Evolutionary conservation across 345 rosid genomes (phyloP).

Genomic region (Lepidium sativum): DNA sequence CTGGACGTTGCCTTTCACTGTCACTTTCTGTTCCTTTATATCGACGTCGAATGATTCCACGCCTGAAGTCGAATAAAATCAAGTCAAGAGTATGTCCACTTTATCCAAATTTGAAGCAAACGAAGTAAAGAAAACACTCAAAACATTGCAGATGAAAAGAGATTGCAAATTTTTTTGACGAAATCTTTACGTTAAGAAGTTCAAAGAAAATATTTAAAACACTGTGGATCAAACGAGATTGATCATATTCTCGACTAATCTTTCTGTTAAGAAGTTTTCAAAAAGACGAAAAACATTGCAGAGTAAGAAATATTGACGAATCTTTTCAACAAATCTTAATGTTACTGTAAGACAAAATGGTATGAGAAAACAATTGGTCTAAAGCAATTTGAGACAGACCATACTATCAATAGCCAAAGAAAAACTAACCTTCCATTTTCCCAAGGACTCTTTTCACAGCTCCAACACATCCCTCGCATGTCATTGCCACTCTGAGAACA

Average conservation of each 20-base stretch:
- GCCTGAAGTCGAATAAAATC: slow-evolving; percentile 14
- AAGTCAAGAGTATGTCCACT: not conserved
- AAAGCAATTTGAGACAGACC: not conserved
- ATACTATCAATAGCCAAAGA: not conserved
- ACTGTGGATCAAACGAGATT: too few relatives aligned
- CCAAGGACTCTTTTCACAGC: slow-evolving; percentile 86
- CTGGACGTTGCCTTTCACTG: slow-evolving; percentile 75
- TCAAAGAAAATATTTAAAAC: too few relatives aligned
- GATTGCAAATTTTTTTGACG: not conserved
- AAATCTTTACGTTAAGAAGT: not conserved
- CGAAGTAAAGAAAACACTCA: too few relatives aligned
- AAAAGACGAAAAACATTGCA: not conserved
- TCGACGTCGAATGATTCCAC: slow-evolving; percentile 77
- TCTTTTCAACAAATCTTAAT: not conserved
- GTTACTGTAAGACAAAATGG: not conserved
- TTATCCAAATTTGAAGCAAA: not conserved
- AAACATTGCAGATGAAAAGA: not conserved
- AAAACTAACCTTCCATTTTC: slow-evolving; percentile 59
- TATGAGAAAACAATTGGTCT: not conserved
- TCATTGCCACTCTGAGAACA: slow-evolving; percentile 84
- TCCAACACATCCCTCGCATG: slow-evolving; percentile 76
- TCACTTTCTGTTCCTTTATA: slow-evolving; percentile 83
- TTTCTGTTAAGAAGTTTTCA: not conserved
- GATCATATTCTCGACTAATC: too few relatives aligned
- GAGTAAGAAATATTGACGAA: not conserved